Percentiles rank a stretch among this genome's conserved stretches.
Evolutionary conservation across 2,329 filamentous ascomycete species (phyloP).

Genomic region (Aspergillus clavatus): DNA sequence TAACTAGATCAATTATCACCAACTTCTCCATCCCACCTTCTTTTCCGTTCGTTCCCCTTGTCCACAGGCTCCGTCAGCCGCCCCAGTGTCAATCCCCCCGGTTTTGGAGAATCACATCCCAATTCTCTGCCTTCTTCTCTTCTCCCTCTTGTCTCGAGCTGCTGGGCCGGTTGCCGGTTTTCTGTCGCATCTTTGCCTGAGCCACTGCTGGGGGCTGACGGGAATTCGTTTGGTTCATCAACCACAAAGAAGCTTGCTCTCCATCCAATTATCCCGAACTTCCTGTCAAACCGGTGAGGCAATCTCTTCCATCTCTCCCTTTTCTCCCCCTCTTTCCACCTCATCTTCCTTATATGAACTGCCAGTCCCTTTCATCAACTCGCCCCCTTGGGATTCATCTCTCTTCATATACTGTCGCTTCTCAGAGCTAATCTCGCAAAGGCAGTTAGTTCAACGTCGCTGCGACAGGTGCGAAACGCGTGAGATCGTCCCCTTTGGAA

Average conservation of each 20-base stretch:
- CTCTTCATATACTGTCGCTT: background rate
- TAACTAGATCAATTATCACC: no score
- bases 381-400: slow-evolving; percentile 7
- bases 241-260: background rate
- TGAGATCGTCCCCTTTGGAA: background rate
- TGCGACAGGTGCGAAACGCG: background rate
- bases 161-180: background rate
- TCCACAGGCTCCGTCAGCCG: slow-evolving; percentile 1
- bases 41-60: background rate
- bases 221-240: background rate
- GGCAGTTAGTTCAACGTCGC: background rate
- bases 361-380: background rate
- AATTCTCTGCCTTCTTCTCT: no score
- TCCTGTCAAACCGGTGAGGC: background rate
- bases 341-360: slow-evolving; percentile 10
- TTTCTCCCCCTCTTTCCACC: slow-evolving; percentile 22
- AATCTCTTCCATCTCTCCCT: slow-evolving; percentile 14
- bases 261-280: background rate
- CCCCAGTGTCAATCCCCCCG: slow-evolving; percentile 1
- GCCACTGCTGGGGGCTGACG: slow-evolving; percentile 1
- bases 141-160: no score
- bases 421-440: background rate
- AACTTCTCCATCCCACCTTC: slow-evolving; percentile 6
- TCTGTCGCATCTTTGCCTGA: slow-evolving; percentile 1
- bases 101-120: background rate